phyloP scores from a whole-genome alignment of 2,329 filamentous ascomycete species.

The Ciborinia camelliae region DNA sequence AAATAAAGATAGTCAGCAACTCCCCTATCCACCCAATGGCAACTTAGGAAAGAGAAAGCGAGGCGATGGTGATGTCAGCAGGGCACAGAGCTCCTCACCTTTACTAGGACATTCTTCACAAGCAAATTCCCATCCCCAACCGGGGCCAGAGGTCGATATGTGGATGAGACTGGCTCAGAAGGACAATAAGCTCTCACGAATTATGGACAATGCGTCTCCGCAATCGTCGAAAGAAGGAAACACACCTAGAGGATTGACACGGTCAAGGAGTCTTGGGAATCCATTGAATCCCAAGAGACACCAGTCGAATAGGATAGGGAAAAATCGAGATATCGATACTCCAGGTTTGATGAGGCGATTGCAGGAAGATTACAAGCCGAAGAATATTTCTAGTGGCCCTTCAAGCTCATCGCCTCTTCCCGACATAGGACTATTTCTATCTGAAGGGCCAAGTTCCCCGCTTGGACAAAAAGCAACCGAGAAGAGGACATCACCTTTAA shows the following conservation, averaged over 20 bases:
- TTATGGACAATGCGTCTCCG: conserved; percentile 69
- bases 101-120: conserved; percentile 43
- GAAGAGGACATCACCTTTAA: conserved; percentile 6
- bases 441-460: conserved; percentile 8
- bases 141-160: conserved; percentile 69
- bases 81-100: conserved; percentile 66
- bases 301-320: conserved; percentile 58
- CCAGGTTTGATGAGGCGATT: conserved; percentile 65
- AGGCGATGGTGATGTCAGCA: conserved; percentile 38
- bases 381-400: conserved; percentile 29
- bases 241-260: conserved; percentile 21
- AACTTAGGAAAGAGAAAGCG: conserved; percentile 20
- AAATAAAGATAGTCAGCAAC: conserved; percentile 43
- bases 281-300: conserved; percentile 53
- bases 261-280: conserved; percentile 17
- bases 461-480: background rate
- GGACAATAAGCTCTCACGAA: conserved; percentile 51
- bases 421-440: conserved; percentile 3
- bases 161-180: conserved; percentile 71
- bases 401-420: conserved; percentile 41
- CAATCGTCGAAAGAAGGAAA: conserved; percentile 49
- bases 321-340: conserved; percentile 35
- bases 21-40: conserved; percentile 47
- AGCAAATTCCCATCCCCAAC: conserved; percentile 49
- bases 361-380: conserved; percentile 45